These are phyloP conservation scores for Kwoniella europaea DNA, from an alignment of 768 basidiomycete genomes.

Conservation along the genomic window DNA sequence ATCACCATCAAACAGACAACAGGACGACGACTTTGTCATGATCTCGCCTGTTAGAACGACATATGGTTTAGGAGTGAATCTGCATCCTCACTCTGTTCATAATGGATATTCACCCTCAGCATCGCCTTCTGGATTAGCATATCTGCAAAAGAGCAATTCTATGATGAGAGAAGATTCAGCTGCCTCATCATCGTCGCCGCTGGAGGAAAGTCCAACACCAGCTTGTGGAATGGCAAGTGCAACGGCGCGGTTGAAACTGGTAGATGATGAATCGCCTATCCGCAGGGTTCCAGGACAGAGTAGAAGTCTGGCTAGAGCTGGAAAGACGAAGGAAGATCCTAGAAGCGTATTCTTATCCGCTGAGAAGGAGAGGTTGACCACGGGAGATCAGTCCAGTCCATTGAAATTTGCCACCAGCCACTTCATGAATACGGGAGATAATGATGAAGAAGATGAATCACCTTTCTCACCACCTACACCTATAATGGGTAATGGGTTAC, in stretches of 20 bases:
- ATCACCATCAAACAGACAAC: constrained; percentile 34
- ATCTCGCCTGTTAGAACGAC: constrained; percentile 44
- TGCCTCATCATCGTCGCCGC: constrained; percentile 30
- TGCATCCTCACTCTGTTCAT: constrained; percentile 1
- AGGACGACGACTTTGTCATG: constrained; percentile 55
- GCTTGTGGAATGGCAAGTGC: constrained; percentile 49
- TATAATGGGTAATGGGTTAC: constrained; percentile 25
- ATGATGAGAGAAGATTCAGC: constrained; percentile 23
- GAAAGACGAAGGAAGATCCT: constrained; percentile 14
- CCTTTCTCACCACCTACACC: constrained; percentile 40
- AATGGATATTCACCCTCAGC: constrained; percentile 18
- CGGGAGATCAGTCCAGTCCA: constrained; percentile 33
- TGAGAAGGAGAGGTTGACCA: constrained; percentile 11
- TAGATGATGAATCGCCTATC: constrained; percentile 50
- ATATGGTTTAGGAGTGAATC: constrained; percentile 17
- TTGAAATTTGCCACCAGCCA: constrained; percentile 35
- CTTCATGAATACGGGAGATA: neutral
- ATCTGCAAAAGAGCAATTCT: constrained; percentile 9
- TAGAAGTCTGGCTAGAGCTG: constrained; percentile 32
- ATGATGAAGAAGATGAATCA: constrained; percentile 39
- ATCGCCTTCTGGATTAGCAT: constrained; percentile 21
- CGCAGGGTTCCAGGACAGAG: constrained; percentile 46
- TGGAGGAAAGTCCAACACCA: constrained; percentile 49
- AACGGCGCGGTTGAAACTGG: constrained; percentile 43
- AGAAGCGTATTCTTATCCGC: constrained; percentile 20